These are phyloP conservation scores for Penicillium sp. DNA, from an alignment of 2,329 filamentous ascomycete species.

Conservation along the genomic window DNA sequence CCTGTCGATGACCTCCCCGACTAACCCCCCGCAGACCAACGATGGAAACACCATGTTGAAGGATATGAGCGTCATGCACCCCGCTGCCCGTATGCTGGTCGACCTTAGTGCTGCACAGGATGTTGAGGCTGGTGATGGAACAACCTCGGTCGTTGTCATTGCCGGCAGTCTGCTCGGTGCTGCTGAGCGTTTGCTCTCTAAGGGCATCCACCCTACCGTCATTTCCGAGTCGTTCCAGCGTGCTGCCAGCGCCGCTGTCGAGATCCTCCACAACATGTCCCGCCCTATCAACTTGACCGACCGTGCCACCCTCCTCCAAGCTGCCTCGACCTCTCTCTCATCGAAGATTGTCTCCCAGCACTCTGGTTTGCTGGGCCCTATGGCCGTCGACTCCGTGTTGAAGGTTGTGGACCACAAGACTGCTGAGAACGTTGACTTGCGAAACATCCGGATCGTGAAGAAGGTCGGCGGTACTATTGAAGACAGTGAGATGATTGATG, in stretches of 20 bases:
- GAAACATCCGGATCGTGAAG: constrained; percentile 96
- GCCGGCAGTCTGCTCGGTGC: constrained; percentile 92
- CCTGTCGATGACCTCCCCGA: constrained; percentile 13
- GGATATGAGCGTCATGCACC: constrained; percentile 99
- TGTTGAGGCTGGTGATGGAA: constrained; percentile 97
- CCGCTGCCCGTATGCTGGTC: constrained; percentile 99
- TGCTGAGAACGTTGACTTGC: constrained; percentile 93
- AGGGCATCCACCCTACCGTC: constrained; percentile 94
- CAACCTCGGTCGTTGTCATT: constrained; percentile 97
- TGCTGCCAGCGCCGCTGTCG: constrained; percentile 83
- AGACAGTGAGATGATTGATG: constrained; percentile 95
- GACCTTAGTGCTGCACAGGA: constrained; percentile 96
- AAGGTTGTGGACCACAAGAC: constrained; percentile 95
- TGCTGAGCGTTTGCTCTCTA: constrained; percentile 83
- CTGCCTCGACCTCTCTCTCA: constrained; percentile 92
- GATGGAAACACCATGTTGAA: constrained; percentile 99
- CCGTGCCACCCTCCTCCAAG: constrained; percentile 87
- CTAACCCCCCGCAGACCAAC: constrained; percentile 66
- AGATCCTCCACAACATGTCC: constrained; percentile 92
- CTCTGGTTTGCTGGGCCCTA: constrained; percentile 89
- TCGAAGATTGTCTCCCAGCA: constrained; percentile 99
- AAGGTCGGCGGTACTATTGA: constrained; percentile 98
- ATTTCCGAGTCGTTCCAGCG: constrained; percentile 98
- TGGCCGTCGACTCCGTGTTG: constrained; percentile 95
- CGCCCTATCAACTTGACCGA: constrained; percentile 88